Evolutionary conservation across 805 yeast species (phyloP).

Genomic region (Candida nanaspora): DNA sequence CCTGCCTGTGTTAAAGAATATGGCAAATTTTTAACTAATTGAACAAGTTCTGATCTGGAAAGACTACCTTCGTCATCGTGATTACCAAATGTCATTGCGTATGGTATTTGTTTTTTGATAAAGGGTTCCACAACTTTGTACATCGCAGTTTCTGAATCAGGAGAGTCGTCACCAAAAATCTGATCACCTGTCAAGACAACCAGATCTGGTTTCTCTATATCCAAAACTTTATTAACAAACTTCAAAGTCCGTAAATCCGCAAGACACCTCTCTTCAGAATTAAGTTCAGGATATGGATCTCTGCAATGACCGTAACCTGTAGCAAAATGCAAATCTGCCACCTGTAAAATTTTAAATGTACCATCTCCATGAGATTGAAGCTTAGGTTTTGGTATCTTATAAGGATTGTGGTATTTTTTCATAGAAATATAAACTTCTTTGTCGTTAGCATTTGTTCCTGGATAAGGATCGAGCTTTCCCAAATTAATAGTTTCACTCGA

Average conservation of each 20-base stretch:
- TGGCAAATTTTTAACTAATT: conserved; percentile 52
- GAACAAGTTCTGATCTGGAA: conserved; percentile 52
- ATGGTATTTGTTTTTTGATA: conserved; percentile 64
- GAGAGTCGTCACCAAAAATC: conserved; percentile 70
- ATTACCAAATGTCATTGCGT: conserved; percentile 82
- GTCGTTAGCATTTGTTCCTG: conserved; percentile 5
- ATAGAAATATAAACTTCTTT: conserved; percentile 26
- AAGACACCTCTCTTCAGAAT: conserved; percentile 43
- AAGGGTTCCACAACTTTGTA: conserved; percentile 71
- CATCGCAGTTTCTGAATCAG: conserved; percentile 79
- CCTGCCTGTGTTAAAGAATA: conserved; percentile 57
- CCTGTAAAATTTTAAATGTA: conserved; percentile 72
- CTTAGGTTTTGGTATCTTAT: conserved; percentile 4
- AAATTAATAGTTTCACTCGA: background rate
- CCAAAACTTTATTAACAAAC: conserved; percentile 59
- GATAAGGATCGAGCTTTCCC: conserved; percentile 2
- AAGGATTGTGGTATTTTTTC: conserved; percentile 27
- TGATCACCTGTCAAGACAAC: conserved; percentile 91
- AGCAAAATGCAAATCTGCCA: conserved; percentile 89
- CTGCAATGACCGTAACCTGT: conserved; percentile 76
- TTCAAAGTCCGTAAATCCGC: conserved; percentile 71
- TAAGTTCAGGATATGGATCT: conserved; percentile 51
- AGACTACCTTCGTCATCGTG: conserved; percentile 88
- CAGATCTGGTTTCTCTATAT: conserved; percentile 73
- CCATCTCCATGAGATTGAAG: conserved; percentile 31